Percentiles rank a stretch among this genome's conserved stretches.
Conservation (phyloP, 2,329 filamentous ascomycete genomes). For the Aspergillus piperis region DNA sequence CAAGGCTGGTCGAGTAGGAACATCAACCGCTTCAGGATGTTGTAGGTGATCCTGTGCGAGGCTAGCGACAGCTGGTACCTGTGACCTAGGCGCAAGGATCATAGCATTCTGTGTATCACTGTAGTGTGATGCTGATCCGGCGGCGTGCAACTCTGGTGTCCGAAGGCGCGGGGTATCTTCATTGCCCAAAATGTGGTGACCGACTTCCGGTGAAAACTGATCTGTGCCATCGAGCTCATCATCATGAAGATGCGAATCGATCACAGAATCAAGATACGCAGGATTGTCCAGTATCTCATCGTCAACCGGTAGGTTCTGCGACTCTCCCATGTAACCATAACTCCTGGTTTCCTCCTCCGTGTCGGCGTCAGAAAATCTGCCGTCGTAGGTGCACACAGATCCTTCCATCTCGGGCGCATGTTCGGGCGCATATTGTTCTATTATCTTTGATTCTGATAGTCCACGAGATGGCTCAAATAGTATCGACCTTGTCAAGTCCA, state of each 20-base stretch:
- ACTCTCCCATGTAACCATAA: constrained; percentile 29
- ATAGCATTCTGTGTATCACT: constrained; percentile 10
- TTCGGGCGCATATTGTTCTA: constrained; percentile 12
- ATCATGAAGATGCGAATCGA: constrained; percentile 38
- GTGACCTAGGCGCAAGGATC: background rate
- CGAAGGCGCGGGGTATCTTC: constrained; percentile 22
- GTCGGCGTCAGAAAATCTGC: constrained; percentile 46
- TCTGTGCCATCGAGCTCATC: constrained; percentile 32
- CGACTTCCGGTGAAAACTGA: constrained; percentile 14
- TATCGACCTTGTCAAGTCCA: constrained; percentile 41
- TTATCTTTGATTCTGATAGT: background rate
- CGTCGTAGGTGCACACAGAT: constrained; percentile 40
- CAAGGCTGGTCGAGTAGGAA: background rate
- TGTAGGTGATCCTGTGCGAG: background rate
- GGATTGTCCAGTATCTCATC: constrained; percentile 40
- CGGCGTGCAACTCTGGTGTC: constrained; percentile 18
- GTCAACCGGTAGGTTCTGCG: constrained; percentile 30
- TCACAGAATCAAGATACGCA: constrained; percentile 41
- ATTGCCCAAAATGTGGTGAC: constrained; percentile 7
- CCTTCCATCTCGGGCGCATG: constrained; percentile 25
- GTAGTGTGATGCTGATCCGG: constrained; percentile 1
- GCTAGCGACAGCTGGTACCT: background rate
- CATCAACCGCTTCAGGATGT: background rate
- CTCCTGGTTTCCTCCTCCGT: constrained; percentile 36
- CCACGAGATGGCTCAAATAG: constrained; percentile 36